These are phyloP conservation scores for Seiridium cupressi DNA, from an alignment of 2,329 filamentous ascomycete species.

Conservation along the genomic window DNA sequence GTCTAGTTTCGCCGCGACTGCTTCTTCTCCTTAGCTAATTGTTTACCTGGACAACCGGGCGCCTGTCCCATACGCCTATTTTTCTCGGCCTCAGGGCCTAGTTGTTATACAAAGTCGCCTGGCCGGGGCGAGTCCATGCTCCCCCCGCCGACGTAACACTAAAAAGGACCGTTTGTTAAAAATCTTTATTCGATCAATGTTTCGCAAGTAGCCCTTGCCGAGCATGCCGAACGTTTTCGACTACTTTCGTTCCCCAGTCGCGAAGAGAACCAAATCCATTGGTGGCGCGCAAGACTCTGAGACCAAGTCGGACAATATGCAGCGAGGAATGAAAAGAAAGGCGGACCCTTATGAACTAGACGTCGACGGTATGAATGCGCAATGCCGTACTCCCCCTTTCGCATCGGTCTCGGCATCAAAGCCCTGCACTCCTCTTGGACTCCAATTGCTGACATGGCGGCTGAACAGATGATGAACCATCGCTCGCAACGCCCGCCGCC, in stretches of 20 bases:
- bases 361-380: conserved; percentile 7
- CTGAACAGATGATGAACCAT: conserved; percentile 15
- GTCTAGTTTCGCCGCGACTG: too few species aligned
- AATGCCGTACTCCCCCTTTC: not conserved
- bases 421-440: not conserved
- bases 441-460: not conserved
- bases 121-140: not conserved
- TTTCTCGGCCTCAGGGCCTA: too few species aligned
- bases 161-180: too few species aligned
- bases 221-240: not conserved
- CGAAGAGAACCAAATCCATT: too few species aligned
- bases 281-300: too few species aligned
- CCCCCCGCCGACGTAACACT: too few species aligned
- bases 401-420: not conserved
- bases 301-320: not conserved
- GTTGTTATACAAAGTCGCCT: too few species aligned
- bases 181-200: not conserved
- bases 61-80: too few species aligned
- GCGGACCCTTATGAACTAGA: conserved; percentile 24
- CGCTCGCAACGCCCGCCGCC: conserved; percentile 14
- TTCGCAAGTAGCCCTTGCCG: not conserved
- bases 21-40: too few species aligned
- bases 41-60: too few species aligned
- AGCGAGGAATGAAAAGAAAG: conserved; percentile 23
- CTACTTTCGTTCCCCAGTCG: not conserved